Conservation (phyloP, 2,329 filamentous ascomycete genomes). For the Diaporthe nobilis region DNA sequence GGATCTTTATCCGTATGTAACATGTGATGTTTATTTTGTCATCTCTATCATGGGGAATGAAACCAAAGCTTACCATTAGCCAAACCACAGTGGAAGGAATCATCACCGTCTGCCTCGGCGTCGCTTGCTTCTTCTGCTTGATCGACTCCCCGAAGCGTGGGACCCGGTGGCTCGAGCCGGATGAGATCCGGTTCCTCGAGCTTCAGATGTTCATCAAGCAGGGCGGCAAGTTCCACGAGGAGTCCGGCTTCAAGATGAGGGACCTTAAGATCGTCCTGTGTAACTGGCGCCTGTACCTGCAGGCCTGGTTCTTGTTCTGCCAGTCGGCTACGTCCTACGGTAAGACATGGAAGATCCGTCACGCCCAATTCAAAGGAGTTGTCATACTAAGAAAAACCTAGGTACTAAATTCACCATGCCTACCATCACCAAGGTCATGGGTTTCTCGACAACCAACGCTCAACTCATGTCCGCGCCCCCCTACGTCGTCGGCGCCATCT, state of each 20-base stretch:
- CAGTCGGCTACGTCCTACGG: constrained; percentile 47
- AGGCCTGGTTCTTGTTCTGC: constrained; percentile 46
- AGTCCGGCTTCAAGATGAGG: constrained; percentile 17
- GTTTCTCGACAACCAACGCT: constrained; percentile 50
- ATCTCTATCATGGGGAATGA: neutral
- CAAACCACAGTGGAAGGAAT: constrained; percentile 17
- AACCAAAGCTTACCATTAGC: neutral
- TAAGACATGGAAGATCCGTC: constrained; percentile 43
- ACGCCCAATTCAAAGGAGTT: neutral
- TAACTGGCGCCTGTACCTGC: constrained; percentile 42
- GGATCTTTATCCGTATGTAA: constrained; percentile 57
- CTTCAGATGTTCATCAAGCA: constrained; percentile 34
- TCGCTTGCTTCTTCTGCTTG: constrained; percentile 65
- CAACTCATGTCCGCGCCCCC: constrained; percentile 71
- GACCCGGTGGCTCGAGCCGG: constrained; percentile 33
- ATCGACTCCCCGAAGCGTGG: constrained; percentile 37
- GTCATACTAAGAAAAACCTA: neutral
- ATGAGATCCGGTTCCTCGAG: constrained; percentile 40
- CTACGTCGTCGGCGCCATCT: constrained; percentile 72
- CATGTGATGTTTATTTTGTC: neutral
- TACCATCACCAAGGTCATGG: constrained; percentile 54
- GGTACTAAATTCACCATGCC: constrained; percentile 48
- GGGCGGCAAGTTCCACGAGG: constrained; percentile 14
- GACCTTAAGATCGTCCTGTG: constrained; percentile 34
- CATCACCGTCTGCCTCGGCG: constrained; percentile 51